Conservation (phyloP, 306 rosid genomes). For the Inga leiocalycina region DNA sequence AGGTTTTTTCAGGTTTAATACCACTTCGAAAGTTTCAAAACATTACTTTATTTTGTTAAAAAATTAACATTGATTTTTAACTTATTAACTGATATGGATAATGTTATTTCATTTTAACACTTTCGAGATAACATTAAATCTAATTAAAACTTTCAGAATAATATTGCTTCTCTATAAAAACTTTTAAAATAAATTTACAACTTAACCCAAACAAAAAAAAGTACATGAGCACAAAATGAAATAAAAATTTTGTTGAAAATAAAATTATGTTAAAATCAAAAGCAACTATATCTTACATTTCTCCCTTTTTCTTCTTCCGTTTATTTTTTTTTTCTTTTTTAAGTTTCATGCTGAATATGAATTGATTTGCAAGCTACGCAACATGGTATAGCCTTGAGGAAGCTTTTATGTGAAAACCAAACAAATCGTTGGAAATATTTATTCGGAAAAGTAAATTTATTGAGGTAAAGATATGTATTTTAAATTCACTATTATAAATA, state of each 20-base stretch:
- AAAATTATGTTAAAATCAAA: slow-evolving; percentile 13
- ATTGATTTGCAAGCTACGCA: slow-evolving; percentile 35
- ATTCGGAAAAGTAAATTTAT: background rate
- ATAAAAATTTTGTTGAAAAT: background rate
- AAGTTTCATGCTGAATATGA: slow-evolving; percentile 19
- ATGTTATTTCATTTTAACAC: no score
- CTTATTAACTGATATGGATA: no score
- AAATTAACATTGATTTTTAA: no score
- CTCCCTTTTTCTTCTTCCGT: no score
- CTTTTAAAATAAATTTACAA: no score
- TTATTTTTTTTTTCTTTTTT: background rate
- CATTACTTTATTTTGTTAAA: no score
- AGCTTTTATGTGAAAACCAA: background rate
- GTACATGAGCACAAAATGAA: background rate
- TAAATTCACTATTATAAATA: background rate
- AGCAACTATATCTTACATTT: background rate
- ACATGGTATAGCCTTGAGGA: slow-evolving; percentile 5
- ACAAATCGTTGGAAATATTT: background rate
- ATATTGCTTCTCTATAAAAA: no score
- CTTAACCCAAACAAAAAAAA: background rate
- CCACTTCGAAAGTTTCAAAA: no score
- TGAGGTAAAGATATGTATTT: background rate
- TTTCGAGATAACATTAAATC: no score
- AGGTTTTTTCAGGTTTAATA: no score
- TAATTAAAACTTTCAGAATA: no score